Evolutionary conservation across 179 eudicot genomes (phyloP), one percentile per base, ranked within the genome.

Genomic region (Gypsophila paniculata): DNA sequence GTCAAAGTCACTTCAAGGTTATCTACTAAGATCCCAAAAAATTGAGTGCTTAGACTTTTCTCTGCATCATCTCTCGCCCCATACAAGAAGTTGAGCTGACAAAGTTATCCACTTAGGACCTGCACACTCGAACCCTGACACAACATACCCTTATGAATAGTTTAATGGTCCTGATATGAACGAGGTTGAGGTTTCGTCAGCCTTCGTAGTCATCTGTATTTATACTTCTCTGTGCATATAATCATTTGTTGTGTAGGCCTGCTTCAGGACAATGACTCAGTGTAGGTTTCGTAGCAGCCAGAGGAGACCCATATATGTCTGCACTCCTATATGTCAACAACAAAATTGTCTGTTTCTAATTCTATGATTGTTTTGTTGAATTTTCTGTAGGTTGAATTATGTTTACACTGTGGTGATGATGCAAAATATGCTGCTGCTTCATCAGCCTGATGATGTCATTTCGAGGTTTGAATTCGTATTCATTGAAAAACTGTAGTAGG

Each of bases 221-320:
- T 18, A 21, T 26, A 38, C 12, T 48, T n/a, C 12, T 42, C 8
- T 9, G 5, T 49, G 46, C 61, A 71, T 15, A 36, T 46, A 18
- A 61, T 3, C 15, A 2, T 39, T 32, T 54, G 32, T 6, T 57
- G 65, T 71, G 49, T 57, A 78, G 61, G 59, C 54, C 64, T 58
- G 39, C 44, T 46, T 54, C 55, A 58, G 29, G 67, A 66, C 11
- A 14, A 29, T 46, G 49, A 70, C 59, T 53, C 71, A 52, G 25
- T 14, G 53, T 51, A 53, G 72, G 32, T 34, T 48, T 48, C 22
- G 23, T 68, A 69, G 67, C 70, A 71, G 59, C 73, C 57, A 79
- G 19, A 75, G 64, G 77, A 53, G 68, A 70, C 25, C 22, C 8
- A 61, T 61, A 9, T 54, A 61, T 48, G 52, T 62, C 17, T 25